phyloP scores from a whole-genome alignment of 2,329 filamentous ascomycete species.

The Paraphoma chrysanthemicola region DNA sequence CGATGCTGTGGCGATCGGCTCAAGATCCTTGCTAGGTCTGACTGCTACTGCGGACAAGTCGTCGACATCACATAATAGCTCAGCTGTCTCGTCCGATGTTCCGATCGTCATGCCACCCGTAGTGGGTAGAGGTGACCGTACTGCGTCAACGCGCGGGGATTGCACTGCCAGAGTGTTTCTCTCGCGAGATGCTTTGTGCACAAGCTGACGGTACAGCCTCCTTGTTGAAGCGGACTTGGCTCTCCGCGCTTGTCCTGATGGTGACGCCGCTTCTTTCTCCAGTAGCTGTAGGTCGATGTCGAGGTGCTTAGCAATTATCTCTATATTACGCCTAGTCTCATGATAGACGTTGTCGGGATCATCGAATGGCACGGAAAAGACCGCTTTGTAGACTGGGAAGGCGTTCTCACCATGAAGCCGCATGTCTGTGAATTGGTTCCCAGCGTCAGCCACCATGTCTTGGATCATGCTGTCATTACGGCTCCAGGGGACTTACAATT shows the following conservation, averaged over 20 bases:
- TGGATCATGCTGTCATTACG: too few species aligned
- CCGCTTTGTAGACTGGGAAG: conserved; percentile 4
- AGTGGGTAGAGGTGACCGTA: background rate
- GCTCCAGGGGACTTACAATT: background rate
- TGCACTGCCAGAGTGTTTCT: background rate
- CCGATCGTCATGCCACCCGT: background rate
- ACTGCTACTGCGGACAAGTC: background rate
- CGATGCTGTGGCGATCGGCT: background rate
- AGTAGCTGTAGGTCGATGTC: conserved; percentile 2
- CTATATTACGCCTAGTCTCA: conserved; percentile 2
- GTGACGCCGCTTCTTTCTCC: background rate
- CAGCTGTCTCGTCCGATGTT: background rate
- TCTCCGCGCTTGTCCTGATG: conserved; percentile 4
- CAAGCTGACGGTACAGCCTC: background rate
- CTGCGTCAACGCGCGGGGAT: too few species aligned
- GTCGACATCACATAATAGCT: background rate
- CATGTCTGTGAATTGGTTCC: conserved; percentile 1
- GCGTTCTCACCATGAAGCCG: conserved; percentile 7
- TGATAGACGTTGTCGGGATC: conserved; percentile 13
- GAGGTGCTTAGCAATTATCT: background rate
- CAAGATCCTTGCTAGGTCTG: too few species aligned
- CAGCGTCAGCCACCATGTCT: too few species aligned
- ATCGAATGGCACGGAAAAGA: conserved; percentile 9
- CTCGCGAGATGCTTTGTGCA: background rate
- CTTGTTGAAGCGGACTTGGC: conserved; percentile 8